A percentile compares a stretch with the other conserved stretches of the same genome.
Conservation (phyloP, 257 asterid species). For the Nicotiana noctiflora region DNA sequence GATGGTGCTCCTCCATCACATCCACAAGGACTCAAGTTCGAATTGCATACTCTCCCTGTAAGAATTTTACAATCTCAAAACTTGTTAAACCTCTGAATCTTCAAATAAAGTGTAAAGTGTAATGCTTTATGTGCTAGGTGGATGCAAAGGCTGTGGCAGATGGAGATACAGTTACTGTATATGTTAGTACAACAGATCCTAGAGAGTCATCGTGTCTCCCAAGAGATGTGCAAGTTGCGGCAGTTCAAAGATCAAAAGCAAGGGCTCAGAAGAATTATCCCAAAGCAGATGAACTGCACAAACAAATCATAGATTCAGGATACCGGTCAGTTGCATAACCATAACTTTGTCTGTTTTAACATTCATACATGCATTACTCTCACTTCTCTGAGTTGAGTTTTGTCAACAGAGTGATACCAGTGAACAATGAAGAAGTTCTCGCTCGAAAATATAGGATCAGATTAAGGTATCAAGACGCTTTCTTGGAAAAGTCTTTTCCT, state of each 20-base stretch:
- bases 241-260: slow-evolving; percentile 55
- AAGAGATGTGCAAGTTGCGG: slow-evolving; percentile 50
- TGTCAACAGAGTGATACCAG: slow-evolving; percentile 45
- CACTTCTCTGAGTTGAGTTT: not conserved
- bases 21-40: slow-evolving; percentile 64
- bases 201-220: slow-evolving; percentile 73
- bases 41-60: slow-evolving; percentile 80
- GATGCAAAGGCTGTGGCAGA: slow-evolving; percentile 92
- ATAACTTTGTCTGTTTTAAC: not conserved
- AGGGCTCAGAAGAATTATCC: slow-evolving; percentile 55
- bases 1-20: slow-evolving; percentile 39
- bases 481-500: not conserved
- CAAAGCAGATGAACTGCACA: slow-evolving; percentile 67
- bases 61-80: slow-evolving; percentile 15
- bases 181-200: slow-evolving; percentile 46
- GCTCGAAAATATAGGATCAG: slow-evolving; percentile 83
- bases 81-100: not conserved
- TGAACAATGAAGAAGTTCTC: slow-evolving; percentile 64
- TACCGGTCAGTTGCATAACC: slow-evolving; percentile 38
- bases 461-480: slow-evolving; percentile 47
- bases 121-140: slow-evolving; percentile 31
- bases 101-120: not conserved
- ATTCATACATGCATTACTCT: not conserved
- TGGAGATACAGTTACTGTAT: slow-evolving; percentile 89
- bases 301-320: slow-evolving; percentile 63